A percentile compares a stretch with the other conserved stretches of the same genome.
Evolutionary conservation across 2,329 filamentous ascomycete genomes (phyloP).

Genomic region (Aspergillus ustus): DNA sequence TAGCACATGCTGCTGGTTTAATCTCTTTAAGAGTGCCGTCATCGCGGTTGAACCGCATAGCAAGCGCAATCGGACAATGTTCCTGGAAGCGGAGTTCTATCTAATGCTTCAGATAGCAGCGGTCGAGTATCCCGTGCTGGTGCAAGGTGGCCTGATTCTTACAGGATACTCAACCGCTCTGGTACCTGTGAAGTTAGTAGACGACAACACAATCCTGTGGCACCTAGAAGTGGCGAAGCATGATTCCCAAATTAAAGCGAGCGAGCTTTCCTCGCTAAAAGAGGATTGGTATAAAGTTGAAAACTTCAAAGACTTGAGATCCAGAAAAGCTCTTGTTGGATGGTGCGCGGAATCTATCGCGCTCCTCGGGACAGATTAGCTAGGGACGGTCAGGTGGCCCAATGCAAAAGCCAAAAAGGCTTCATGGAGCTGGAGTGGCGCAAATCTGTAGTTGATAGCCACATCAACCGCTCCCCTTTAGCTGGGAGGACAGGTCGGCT

Average conservation of each 20-base stretch:
- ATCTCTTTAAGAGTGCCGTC: background rate
- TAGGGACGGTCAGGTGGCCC: background rate
- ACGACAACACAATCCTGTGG: background rate
- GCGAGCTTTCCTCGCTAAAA: background rate
- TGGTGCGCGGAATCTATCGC: background rate
- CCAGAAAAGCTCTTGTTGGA: background rate
- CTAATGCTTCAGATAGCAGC: background rate
- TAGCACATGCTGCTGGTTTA: background rate
- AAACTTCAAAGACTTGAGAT: background rate
- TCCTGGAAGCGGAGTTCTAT: background rate
- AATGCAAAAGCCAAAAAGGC: background rate
- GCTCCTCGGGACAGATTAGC: background rate
- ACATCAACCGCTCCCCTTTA: background rate
- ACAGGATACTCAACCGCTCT: constrained; percentile 2
- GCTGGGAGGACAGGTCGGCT: background rate
- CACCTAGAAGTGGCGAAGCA: background rate
- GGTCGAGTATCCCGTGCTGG: background rate
- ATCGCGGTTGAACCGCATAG: background rate
- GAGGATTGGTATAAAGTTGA: background rate
- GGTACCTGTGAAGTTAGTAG: background rate
- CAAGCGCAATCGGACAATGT: background rate
- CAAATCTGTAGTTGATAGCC: constrained; percentile 3
- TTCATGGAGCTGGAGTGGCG: background rate
- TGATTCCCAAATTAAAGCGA: background rate
- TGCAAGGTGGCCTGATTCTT: background rate